Conservation (phyloP, 352 stramenopile species). For the Globisporangium irregulare region DNA sequence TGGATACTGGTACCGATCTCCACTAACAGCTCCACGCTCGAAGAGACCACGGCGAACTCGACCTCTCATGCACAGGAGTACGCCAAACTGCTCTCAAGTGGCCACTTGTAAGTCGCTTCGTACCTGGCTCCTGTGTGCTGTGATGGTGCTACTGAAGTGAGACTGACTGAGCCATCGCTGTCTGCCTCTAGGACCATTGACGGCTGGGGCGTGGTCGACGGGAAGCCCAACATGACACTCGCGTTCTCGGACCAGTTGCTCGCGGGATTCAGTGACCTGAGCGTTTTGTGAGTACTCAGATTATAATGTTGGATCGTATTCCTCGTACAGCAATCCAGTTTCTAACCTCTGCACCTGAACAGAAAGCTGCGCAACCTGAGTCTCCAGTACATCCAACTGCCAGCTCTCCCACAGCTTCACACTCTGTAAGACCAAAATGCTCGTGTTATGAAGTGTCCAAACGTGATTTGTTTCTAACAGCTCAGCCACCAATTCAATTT, state of each 20-base stretch:
- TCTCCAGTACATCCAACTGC: constrained; percentile 14
- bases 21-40: background rate
- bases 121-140: background rate
- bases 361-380: constrained; percentile 15
- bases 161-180: background rate
- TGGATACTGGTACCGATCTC: constrained; percentile 5
- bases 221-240: constrained; percentile 6
- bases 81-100: background rate
- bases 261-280: constrained; percentile 2
- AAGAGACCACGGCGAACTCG: background rate
- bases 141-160: background rate
- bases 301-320: background rate
- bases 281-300: constrained; percentile 9
- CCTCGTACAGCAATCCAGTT: too few relatives aligned
- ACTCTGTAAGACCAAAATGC: constrained; percentile 11
- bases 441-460: too few relatives aligned
- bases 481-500: too few relatives aligned
- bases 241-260: constrained; percentile 2
- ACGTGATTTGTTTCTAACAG: too few relatives aligned
- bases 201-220: constrained; percentile 5
- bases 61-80: background rate
- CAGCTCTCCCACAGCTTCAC: background rate
- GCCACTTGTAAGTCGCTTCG: background rate
- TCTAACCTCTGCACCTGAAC: background rate
- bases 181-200: constrained; percentile 10